A percentile compares a stretch with the other conserved stretches of the same genome.
phyloP scores from a whole-genome alignment of 192 early-diverging fungal species.

The Allomyces javanicus region DNA sequence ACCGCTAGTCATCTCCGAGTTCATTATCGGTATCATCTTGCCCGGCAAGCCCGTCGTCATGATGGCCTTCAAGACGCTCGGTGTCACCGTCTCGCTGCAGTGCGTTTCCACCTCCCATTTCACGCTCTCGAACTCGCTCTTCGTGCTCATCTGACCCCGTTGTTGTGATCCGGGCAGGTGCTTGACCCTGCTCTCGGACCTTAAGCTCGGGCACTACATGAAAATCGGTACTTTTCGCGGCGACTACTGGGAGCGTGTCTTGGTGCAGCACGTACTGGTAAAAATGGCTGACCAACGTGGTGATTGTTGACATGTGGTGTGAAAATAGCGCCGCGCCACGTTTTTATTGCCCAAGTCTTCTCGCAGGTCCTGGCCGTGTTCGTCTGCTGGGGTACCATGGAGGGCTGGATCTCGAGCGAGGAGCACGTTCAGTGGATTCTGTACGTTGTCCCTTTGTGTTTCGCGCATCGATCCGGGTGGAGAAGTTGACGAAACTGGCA shows the following conservation, averaged over 20 bases:
- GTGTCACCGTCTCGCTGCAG: slow-evolving; percentile 58
- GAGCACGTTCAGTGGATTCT: neutral
- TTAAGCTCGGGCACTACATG: slow-evolving; percentile 63
- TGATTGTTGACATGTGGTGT: too few relatives aligned
- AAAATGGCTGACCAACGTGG: too few relatives aligned
- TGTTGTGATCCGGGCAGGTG: too few relatives aligned
- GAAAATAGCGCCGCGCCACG: slow-evolving; percentile 19
- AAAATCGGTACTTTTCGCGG: slow-evolving; percentile 24
- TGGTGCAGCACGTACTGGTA: too few relatives aligned
- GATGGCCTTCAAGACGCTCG: slow-evolving; percentile 70
- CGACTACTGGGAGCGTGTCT: too few relatives aligned
- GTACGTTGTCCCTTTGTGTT: too few relatives aligned
- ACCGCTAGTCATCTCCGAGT: slow-evolving; percentile 48
- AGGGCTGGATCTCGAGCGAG: neutral
- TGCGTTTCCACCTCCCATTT: slow-evolving; percentile 16
- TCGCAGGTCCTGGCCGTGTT: slow-evolving; percentile 38
- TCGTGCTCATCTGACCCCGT: too few relatives aligned
- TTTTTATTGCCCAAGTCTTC: slow-evolving; percentile 37
- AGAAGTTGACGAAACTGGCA: too few relatives aligned
- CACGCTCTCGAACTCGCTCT: too few relatives aligned
- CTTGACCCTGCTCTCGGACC: slow-evolving; percentile 44
- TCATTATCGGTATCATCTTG: slow-evolving; percentile 58
- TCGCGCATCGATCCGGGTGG: too few relatives aligned
- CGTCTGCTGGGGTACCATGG: slow-evolving; percentile 20
- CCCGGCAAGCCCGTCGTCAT: slow-evolving; percentile 67